Evolutionary conservation across 2,329 filamentous ascomycete species (phyloP).

Genomic region (Aspergillus ochraceoroseus): DNA sequence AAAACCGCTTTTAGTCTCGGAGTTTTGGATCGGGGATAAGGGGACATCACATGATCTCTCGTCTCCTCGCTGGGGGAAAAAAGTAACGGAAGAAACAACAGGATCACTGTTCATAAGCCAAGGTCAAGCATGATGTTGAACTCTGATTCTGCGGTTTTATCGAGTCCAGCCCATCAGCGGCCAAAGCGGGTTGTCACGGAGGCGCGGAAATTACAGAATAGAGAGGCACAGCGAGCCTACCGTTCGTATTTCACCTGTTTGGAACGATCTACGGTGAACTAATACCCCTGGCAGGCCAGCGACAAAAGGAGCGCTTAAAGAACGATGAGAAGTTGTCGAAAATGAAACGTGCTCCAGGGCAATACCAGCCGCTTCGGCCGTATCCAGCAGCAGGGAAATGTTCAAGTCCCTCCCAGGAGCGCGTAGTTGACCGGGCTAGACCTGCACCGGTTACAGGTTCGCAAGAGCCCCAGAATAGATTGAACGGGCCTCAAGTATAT

Average conservation of each 20-base stretch:
- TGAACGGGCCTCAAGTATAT: no score
- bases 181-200: constrained; percentile 36
- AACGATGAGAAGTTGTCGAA: not conserved
- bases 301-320: constrained; percentile 16
- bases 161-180: constrained; percentile 16
- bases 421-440: no score
- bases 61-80: no score
- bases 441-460: no score
- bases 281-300: constrained; percentile 10
- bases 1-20: no score
- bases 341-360: not conserved
- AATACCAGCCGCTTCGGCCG: not conserved
- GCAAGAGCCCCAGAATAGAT: no score
- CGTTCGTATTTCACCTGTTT: constrained; percentile 24
- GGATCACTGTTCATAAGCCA: no score
- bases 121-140: no score
- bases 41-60: no score
- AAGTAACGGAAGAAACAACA: no score
- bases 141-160: constrained; percentile 30
- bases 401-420: not conserved
- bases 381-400: not conserved
- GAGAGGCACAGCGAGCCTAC: constrained; percentile 34
- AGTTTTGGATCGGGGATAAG: no score
- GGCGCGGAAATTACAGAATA: constrained; percentile 40
- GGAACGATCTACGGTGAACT: not conserved